Evolutionary conservation across 306 rosid genomes (phyloP), one percentile per base, ranked within the genome.

Genomic region (Lupinus albus): DNA sequence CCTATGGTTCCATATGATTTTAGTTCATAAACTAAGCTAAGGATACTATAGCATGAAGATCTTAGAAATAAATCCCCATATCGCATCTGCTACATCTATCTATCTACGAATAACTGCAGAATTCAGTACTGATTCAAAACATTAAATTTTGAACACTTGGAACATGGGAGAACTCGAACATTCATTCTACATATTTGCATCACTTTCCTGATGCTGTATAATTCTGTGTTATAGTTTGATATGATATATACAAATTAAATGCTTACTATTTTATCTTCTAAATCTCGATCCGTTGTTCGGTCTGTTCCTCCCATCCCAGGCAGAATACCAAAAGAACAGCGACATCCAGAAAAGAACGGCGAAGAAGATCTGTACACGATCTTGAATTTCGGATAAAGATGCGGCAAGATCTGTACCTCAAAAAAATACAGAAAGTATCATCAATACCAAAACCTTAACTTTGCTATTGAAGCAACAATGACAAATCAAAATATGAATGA

Each of bases 261-360:
- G 82, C 82, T 78, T 79, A 56, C 81, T 13, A 69, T 52, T 67
- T 81, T 83, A 93, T 82, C 78, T 82, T 84, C 89, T 86, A 75
- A 85, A 88, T 63, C 84, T 77, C 25, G 95, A 84, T 64, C 95
- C 89, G 74, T 84, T 89, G 81, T 86, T 49, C 11, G 96, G 95
- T 74, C 88, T 83, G 74, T 76, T 83, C 78, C 85, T 84, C 61
- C 86, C 93, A 72, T 93, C 97, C 89, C 87, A 89, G 4, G 83
- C 87, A 58, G 86, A 89, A 63, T 88, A 83, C 98, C 97, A 93
- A 76, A 93, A 93, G 87, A 93, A 93, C 9, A 93, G 81, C 64
- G 97, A 77, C 96, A 93, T 87, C 98, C 98, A 93, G 79, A 93
- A 87, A 68, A 93, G 87, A 77, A 93, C 95, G 64, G 98, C 98